Conservation (phyloP, 2,329 filamentous ascomycete genomes). For the Cryphonectria nitschkei region DNA sequence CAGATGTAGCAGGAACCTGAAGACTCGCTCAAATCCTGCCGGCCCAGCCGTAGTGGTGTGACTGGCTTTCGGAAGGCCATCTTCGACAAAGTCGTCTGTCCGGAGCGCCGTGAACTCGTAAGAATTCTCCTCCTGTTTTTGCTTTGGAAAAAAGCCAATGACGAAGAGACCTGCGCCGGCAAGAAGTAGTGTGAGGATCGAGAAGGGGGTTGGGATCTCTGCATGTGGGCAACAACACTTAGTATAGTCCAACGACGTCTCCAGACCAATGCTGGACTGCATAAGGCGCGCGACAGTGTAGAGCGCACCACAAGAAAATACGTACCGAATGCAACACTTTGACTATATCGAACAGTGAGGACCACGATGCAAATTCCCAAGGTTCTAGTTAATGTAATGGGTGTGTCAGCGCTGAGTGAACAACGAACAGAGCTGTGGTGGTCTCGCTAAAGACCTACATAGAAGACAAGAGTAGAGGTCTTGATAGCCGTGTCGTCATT, state of each 20-base stretch:
- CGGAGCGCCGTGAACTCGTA: conserved; percentile 12
- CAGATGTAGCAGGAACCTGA: neutral
- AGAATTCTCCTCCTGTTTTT: neutral
- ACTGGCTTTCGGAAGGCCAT: neutral
- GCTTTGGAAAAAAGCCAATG: no score
- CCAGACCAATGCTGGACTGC: neutral
- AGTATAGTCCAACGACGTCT: neutral
- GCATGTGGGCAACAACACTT: neutral
- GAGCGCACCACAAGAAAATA: neutral
- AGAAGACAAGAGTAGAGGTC: neutral
- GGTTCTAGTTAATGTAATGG: neutral
- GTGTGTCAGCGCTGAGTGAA: neutral
- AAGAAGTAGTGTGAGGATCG: neutral
- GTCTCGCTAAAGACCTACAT: neutral
- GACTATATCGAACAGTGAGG: conserved; percentile 1
- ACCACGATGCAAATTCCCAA: neutral
- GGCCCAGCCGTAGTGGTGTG: neutral
- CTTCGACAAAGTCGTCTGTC: neutral
- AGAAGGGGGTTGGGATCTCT: conserved; percentile 8
- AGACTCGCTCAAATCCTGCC: neutral
- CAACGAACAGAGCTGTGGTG: neutral
- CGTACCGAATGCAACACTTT: conserved; percentile 6
- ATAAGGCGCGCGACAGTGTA: neutral
- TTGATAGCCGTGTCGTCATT: neutral
- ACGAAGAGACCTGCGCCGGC: neutral